A percentile compares a stretch with the other conserved stretches of the same genome.
Evolutionary conservation across 768 basidiomycete genomes (phyloP).

Genomic region (Cystobasidium onofrii): DNA sequence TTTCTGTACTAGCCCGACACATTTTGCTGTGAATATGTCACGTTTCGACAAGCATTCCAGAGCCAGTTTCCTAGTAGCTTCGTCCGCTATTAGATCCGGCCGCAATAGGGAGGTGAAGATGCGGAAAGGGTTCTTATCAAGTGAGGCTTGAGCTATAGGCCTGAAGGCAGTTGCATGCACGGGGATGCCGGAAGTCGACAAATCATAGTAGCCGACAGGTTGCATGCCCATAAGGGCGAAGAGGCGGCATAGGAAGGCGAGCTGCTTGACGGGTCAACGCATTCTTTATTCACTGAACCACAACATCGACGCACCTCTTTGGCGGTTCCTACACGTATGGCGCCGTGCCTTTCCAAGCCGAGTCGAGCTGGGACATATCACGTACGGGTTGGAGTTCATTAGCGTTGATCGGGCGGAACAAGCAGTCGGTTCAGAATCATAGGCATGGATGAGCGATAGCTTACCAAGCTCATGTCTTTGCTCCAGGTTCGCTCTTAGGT

Average conservation of each 20-base stretch:
- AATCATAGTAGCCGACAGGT: slow-evolving; percentile 44
- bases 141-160: slow-evolving; percentile 35
- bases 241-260: slow-evolving; percentile 39
- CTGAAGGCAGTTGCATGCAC: slow-evolving; percentile 45
- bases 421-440: neutral
- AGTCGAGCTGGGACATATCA: slow-evolving; percentile 39
- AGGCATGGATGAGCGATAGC: neutral
- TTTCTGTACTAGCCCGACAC: slow-evolving; percentile 33
- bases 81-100: slow-evolving; percentile 40
- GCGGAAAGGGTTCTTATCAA: slow-evolving; percentile 43
- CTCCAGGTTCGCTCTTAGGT: neutral
- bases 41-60: slow-evolving; percentile 34
- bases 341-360: slow-evolving; percentile 43
- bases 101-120: slow-evolving; percentile 43
- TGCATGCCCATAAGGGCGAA: slow-evolving; percentile 42
- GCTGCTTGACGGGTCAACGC: neutral
- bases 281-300: neutral
- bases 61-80: slow-evolving; percentile 35
- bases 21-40: slow-evolving; percentile 40
- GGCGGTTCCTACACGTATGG: slow-evolving; percentile 42
- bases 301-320: slow-evolving; percentile 30
- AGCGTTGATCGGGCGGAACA: neutral
- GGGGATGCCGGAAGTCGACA: slow-evolving; percentile 42
- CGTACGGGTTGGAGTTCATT: neutral
- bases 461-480: slow-evolving; percentile 20